Conservation (phyloP, 106 monocot species). For the Allium cepa region DNA sequence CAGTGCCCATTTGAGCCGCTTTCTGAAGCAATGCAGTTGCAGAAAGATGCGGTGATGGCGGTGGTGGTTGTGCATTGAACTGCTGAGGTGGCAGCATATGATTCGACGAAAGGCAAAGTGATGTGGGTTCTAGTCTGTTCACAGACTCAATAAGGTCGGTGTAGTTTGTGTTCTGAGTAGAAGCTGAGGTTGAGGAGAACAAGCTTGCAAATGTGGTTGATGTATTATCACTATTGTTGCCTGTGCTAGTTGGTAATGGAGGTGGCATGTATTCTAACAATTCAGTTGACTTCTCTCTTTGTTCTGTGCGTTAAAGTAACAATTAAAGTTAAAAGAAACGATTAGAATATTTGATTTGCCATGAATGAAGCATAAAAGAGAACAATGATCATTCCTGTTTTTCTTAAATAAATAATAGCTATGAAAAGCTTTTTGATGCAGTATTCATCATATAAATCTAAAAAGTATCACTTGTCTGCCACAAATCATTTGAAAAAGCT, state of each 20-base stretch:
- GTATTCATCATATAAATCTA: too few relatives aligned
- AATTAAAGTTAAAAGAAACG: too few relatives aligned
- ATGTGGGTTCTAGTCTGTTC: conserved; percentile 19
- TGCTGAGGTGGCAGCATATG: conserved; percentile 10
- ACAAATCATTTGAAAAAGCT: too few relatives aligned
- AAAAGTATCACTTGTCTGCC: too few relatives aligned
- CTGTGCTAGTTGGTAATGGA: neutral
- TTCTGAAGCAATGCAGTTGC: conserved; percentile 26
- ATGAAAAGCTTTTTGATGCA: too few relatives aligned
- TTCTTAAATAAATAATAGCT: too few relatives aligned
- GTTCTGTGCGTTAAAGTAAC: too few relatives aligned
- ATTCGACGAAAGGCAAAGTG: conserved; percentile 26
- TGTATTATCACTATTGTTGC: conserved; percentile 6
- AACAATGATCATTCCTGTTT: too few relatives aligned
- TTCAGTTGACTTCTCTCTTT: conserved; percentile 11
- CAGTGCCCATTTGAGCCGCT: conserved; percentile 20
- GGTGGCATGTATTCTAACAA: conserved; percentile 15
- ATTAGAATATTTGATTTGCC: too few relatives aligned
- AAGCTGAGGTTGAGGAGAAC: conserved; percentile 16
- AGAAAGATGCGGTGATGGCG: conserved; percentile 28
- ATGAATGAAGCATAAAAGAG: too few relatives aligned
- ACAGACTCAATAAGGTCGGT: conserved; percentile 26
- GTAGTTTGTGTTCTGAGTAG: conserved; percentile 10
- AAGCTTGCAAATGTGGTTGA: conserved; percentile 18
- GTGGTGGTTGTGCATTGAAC: conserved; percentile 15